Evolutionary conservation across 768 basidiomycete genomes (phyloP).

Genomic region (Chiua virens): DNA sequence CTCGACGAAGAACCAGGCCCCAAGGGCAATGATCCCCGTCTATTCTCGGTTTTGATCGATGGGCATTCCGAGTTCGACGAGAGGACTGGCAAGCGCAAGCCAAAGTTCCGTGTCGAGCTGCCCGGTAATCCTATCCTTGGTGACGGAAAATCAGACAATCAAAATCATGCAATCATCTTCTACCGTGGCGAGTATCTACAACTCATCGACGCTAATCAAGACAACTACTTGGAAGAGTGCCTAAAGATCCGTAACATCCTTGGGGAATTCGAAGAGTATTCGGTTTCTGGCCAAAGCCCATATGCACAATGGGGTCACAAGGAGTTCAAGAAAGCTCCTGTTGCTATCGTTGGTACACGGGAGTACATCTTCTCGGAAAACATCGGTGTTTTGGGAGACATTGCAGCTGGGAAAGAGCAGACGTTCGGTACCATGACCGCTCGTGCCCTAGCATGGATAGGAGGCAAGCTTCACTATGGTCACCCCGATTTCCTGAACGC

Average conservation of each 20-base stretch:
- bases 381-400: slow-evolving; percentile 97
- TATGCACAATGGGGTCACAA: slow-evolving; percentile 96
- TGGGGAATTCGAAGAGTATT: slow-evolving; percentile 96
- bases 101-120: slow-evolving; percentile 96
- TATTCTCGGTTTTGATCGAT: slow-evolving; percentile 94
- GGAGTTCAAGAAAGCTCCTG: slow-evolving; percentile 86
- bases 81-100: slow-evolving; percentile 82
- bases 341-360: slow-evolving; percentile 96
- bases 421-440: slow-evolving; percentile 99
- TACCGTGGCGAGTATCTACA: slow-evolving; percentile 99
- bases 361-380: slow-evolving; percentile 99
- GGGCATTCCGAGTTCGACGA: slow-evolving; percentile 96
- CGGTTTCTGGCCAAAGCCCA: slow-evolving; percentile 87
- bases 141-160: slow-evolving; percentile 99
- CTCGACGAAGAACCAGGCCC: slow-evolving; percentile 93
- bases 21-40: slow-evolving; percentile 81
- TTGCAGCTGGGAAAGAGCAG: slow-evolving; percentile 99
- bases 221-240: slow-evolving; percentile 99
- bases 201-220: slow-evolving; percentile 99
- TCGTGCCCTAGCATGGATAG: slow-evolving; percentile 93
- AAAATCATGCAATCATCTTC: slow-evolving; percentile 99
- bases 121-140: slow-evolving; percentile 99
- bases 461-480: slow-evolving; percentile 97
- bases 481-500: slow-evolving; percentile 99
- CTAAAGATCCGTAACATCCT: slow-evolving; percentile 97